Conservation (phyloP, 1,284 basidiomycete species). For the Filobasidium uniguttulatum region DNA sequence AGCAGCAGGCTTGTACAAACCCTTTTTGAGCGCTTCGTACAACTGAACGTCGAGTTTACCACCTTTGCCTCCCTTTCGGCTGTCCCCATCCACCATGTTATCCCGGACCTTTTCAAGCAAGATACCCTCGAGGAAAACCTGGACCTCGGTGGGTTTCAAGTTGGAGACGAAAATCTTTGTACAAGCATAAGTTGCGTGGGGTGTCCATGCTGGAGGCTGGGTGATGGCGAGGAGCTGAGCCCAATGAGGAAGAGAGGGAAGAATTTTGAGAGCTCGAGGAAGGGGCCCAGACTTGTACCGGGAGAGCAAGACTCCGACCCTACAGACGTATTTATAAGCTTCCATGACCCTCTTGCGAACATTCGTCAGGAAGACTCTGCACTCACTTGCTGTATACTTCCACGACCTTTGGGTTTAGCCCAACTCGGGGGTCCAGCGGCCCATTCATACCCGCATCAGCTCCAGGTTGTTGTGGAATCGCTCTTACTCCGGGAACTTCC, state of each 20-base stretch:
- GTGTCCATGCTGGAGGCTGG: slow-evolving; percentile 82
- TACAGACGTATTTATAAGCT: too few relatives aligned
- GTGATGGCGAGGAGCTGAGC: slow-evolving; percentile 90
- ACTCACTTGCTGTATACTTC: slow-evolving; percentile 86
- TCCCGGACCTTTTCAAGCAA: slow-evolving; percentile 80
- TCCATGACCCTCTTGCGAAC: not conserved
- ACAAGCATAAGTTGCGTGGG: slow-evolving; percentile 86
- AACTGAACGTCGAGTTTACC: slow-evolving; percentile 87
- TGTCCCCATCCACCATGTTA: slow-evolving; percentile 50
- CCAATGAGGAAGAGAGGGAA: slow-evolving; percentile 92
- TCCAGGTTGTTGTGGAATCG: slow-evolving; percentile 13
- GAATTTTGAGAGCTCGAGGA: slow-evolving; percentile 96
- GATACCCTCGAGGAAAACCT: slow-evolving; percentile 84
- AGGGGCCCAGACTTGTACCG: slow-evolving; percentile 91
- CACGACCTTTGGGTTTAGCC: slow-evolving; percentile 89
- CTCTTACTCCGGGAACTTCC: slow-evolving; percentile 16
- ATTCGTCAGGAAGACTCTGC: not conserved
- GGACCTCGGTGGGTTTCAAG: slow-evolving; percentile 91
- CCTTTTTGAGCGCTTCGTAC: slow-evolving; percentile 81
- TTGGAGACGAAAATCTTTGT: slow-evolving; percentile 93
- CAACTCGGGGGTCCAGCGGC: slow-evolving; percentile 69
- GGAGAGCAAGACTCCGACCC: slow-evolving; percentile 72
- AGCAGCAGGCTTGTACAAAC: slow-evolving; percentile 90
- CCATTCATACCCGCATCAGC: slow-evolving; percentile 38
- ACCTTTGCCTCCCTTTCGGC: slow-evolving; percentile 33